Evolutionary conservation across 83 land plant genomes (phyloP), one percentile per base, ranked within the genome.

Genomic region (Picea abies): DNA sequence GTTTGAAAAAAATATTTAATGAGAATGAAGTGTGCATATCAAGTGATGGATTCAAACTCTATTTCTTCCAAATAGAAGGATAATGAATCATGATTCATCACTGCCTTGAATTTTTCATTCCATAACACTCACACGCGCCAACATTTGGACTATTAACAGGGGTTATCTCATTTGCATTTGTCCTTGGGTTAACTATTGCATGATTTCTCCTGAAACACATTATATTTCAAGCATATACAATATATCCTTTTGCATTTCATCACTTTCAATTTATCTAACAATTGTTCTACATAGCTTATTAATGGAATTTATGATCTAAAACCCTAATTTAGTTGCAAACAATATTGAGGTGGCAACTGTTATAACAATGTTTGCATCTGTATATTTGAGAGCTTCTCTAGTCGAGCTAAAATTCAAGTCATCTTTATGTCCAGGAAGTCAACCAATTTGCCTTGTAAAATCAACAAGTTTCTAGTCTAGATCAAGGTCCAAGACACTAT

Each of bases 111-210:
- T 79, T 61, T n/a, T n/a, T n/a, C n/a, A 82, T 90, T 23, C 52
- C 87, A 41, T 90, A 88, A 23, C 68, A 81, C 14, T 84, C 79
- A 39, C 88, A 87, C 17, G 90, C 86, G 10, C 41, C 93, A 4
- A 90, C 92, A 14, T 87, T 93, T 73, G 97, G 94, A 32, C 64
- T 93, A n/a, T 80, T 91, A 32, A 84, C 85, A 17, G 96, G 92
- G 20, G 80, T 89, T 32, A 5, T 79, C 23, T 86, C 94, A 35
- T 89, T 91, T 56, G 90, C 90, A 6, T 90, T 87, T 78, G 92
- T 95, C 37, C 70, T 80, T 79, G 97, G 91, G 29, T 90, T 93
- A n/a, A 90, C n/a, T 69, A 76, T 84, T 22, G 87, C 94, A 60
- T 91, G 97, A 7, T 87, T 93, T 63, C 90, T 91, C 78, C 66